These are phyloP conservation scores for Sechiopsis laciniata DNA, from an alignment of 306 rosid genomes.

Conservation along the genomic window DNA sequence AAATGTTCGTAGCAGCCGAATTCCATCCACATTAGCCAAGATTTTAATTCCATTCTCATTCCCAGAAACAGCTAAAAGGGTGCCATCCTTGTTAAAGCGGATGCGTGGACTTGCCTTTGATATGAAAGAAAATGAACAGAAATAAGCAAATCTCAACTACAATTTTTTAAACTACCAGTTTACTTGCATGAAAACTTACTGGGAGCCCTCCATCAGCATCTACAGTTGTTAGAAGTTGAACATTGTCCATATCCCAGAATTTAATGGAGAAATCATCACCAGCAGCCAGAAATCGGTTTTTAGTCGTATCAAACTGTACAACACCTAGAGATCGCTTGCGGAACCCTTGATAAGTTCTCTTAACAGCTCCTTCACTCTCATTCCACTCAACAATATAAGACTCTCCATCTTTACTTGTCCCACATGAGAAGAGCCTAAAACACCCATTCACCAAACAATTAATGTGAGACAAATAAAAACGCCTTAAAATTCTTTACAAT, in stretches of 20 bases:
- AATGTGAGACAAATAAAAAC: conserved; percentile 11
- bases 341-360: conserved; percentile 87
- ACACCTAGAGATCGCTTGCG: conserved; percentile 82
- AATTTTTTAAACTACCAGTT: conserved; percentile 14
- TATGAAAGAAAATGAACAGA: conserved; percentile 21
- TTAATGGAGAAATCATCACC: conserved; percentile 97
- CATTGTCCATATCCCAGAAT: conserved; percentile 96
- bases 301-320: conserved; percentile 88
- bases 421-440: conserved; percentile 90
- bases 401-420: conserved; percentile 86
- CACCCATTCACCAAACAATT: conserved; percentile 20
- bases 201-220: conserved; percentile 98
- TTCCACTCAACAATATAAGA: conserved; percentile 98
- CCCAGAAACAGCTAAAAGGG: conserved; percentile 83
- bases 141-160: conserved; percentile 25
- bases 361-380: conserved; percentile 90
- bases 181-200: conserved; percentile 44
- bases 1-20: conserved; percentile 47
- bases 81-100: conserved; percentile 96
- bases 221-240: conserved; percentile 65
- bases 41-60: conserved; percentile 85
- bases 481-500: neutral
- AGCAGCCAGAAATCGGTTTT: conserved; percentile 81
- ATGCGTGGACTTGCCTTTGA: conserved; percentile 87
- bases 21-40: conserved; percentile 71